Base-by-base conservation (phyloP, 2,329 filamentous ascomycete species). In the Arthrobotrys megalospora region DNA sequence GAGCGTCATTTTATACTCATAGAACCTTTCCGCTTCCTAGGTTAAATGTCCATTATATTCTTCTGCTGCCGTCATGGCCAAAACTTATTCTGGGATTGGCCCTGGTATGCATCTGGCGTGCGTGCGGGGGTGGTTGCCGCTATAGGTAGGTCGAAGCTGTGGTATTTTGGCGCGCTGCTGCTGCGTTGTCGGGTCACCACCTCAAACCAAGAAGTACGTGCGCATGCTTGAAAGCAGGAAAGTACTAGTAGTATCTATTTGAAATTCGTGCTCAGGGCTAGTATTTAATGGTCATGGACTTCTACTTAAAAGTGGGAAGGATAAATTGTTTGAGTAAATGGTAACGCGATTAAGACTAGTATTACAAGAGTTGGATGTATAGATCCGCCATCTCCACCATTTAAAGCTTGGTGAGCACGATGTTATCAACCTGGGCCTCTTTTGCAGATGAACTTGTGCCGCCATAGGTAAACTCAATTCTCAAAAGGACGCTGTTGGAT, bases 341-440 rank as follows among this genome's bases (percentile, higher is more conserved):
- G 12, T 58, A 55, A 24, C 2, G 8, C n/a, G n/a, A 55, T 58
- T 58, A 58, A 1, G 38, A 58, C 16, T 41, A 58, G 8, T 38
- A 58, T 58, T 41, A 58, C 52, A 58, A 58, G 21, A 21, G 3
- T 5, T 28, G 21, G 47, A 28, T 28, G 24, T 28, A 28, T 28
- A 28, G 24, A 28, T 28, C 2, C 24, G 5, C 24, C 24, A 28
- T 28, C n/a, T 28, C 24, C 5, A 5, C 24, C 24, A 2, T 6
- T 47, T 19, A 63, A 10, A 70, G 53, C 34, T 55, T 70, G 11
- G 55, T 71, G 3, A 71, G 21, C 7, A 32, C 34, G n/a, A 71
- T 24, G 38, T 71, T 16, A 38, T 71, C 58, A 10, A 71, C 32
- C n/a, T 71, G 58, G 2, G 48, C 19, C 28, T 71, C 68, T 16